Evolutionary conservation across 352 stramenopile genomes (phyloP).

Genomic region (Globisporangium carolinianum): DNA sequence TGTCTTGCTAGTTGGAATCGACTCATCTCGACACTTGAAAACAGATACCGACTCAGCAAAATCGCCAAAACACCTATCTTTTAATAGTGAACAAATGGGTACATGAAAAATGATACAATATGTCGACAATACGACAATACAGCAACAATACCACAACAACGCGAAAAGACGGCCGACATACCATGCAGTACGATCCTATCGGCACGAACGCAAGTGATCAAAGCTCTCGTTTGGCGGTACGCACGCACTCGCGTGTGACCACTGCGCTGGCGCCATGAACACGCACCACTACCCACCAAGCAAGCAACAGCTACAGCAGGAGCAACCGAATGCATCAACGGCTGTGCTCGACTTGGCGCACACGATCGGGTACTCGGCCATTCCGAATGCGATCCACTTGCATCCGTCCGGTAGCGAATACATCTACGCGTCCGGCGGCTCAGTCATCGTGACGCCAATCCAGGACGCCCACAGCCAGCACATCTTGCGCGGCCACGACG

Average conservation of each 20-base stretch:
- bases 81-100: too few species aligned
- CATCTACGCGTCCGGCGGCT: constrained; percentile 84
- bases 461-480: constrained; percentile 75
- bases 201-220: too few species aligned
- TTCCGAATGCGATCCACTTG: constrained; percentile 81
- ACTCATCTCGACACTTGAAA: too few species aligned
- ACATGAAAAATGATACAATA: too few species aligned
- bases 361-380: constrained; percentile 86
- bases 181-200: too few species aligned
- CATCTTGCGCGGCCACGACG: constrained; percentile 83
- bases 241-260: constrained; percentile 5
- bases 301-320: background rate
- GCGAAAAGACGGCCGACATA: too few species aligned
- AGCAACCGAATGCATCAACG: background rate
- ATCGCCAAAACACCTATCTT: too few species aligned
- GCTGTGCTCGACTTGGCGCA: constrained; percentile 85
- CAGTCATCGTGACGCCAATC: constrained; percentile 72
- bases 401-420: constrained; percentile 79
- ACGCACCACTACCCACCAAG: background rate
- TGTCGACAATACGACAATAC: too few species aligned
- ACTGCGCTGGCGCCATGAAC: background rate
- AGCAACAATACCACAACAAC: too few species aligned
- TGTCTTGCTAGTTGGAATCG: too few species aligned
- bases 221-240: too few species aligned
- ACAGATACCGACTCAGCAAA: too few species aligned